Base-by-base conservation (phyloP, 2,329 filamentous ascomycete genomes). In the Fusarium cyanostomum region DNA sequence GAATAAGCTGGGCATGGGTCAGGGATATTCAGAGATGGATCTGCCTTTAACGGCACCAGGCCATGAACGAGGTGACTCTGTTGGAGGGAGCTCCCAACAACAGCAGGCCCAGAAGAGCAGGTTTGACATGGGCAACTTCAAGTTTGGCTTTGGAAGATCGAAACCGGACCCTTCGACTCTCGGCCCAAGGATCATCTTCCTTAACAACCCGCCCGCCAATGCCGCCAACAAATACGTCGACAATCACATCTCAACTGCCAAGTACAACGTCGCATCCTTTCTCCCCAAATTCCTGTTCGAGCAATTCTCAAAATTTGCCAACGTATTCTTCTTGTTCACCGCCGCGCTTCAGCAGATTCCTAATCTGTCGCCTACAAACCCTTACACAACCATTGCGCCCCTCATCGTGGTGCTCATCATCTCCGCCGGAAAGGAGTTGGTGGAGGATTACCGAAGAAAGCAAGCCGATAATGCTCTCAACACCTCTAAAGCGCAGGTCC, bases 291-390 rank as follows among this genome's bases (percentile, higher is more conserved):
- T 99, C 79, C 83, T 99, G 54, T 93, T 94, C 76, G 95, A 99
- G 77, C 95, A 99, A 76, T 99, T 99, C 80, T 97, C 94, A 61
- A 99, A 97, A 82, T 97, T 97, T 78, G 95, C 95, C 82, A 99
- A 99, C 79, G 79, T 99, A 73, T 99, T 99, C 83, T 99, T 99
- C 90, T 86, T 99, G 75, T 98, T 99, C 78, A 99, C 95, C 33
- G 94, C 95, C 13, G 89, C 87, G 35, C 81, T 99, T 41, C 95
- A 99, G 80, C 95, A 99, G 77, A 97, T 99, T 61, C 95, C 95
- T 18, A 89, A 91, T 66, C 89, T 99, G 61, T 97, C 94, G 30
- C 95, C 96, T 8, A 99, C 95, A 9, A 98, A 97, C 79, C 86
- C 84, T 77, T 99, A 94, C 74, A 99, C 95, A 7, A 99, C 96